Evolutionary conservation across 345 rosid genomes (phyloP).

Genomic region (Salix purpurea): DNA sequence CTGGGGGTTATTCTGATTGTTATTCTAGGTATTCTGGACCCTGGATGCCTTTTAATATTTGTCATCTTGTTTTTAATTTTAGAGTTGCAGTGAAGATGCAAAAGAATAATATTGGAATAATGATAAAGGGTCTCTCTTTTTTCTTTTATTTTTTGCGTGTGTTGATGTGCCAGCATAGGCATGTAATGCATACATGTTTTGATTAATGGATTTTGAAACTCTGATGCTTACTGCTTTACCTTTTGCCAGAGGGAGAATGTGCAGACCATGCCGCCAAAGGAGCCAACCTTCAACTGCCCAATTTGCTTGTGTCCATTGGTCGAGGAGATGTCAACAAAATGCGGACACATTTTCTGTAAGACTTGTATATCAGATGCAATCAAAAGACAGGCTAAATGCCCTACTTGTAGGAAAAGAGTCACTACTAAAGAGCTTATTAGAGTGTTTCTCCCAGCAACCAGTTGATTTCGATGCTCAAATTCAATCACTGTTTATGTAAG

Average conservation of each 20-base stretch:
- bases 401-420: constrained; percentile 79
- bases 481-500: constrained; percentile 18
- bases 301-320: constrained; percentile 76
- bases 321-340: constrained; percentile 77
- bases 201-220: neutral
- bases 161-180: neutral
- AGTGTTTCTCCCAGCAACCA: constrained; percentile 78
- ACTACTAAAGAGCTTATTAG: constrained; percentile 62
- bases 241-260: constrained; percentile 35
- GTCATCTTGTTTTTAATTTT: neutral
- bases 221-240: neutral
- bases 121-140: neutral
- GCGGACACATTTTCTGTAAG: constrained; percentile 96
- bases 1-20: neutral
- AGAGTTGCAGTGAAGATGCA: neutral
- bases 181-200: neutral
- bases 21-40: neutral
- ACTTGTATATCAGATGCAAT: constrained; percentile 63
- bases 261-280: constrained; percentile 47
- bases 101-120: neutral
- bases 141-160: no score
- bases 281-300: constrained; percentile 78
- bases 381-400: constrained; percentile 62
- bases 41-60: neutral
- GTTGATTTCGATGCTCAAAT: constrained; percentile 1